Base-by-base conservation (phyloP, 768 basidiomycete genomes). In the Boletus subcaerulescens region DNA sequence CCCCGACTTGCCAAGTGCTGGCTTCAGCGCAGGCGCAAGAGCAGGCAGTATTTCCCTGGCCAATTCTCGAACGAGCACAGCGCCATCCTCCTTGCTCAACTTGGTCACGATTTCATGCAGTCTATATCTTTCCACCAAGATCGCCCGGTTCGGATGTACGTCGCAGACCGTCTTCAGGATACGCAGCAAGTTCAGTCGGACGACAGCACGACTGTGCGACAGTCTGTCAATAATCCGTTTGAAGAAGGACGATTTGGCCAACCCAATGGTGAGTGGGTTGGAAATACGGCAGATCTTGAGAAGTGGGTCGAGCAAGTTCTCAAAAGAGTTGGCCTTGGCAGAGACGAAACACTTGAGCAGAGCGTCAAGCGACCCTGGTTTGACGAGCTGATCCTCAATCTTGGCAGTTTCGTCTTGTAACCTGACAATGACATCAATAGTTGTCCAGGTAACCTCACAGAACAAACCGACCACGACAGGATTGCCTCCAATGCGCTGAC, bases 341-440 rank as follows among this genome's bases (percentile, higher is more conserved):
- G 82, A 78, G 58, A 90, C 84, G 70, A 96, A 96, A 68, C 90
- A 89, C 39, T 78, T 80, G 33, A 94, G 78, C 15, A 96, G 74
- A 0, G 82, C 76, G 0, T 90, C 85, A 17, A 91, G 71, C 1
- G 89, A 76, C 13, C 77, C 76, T 2, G 77, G 70, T 63, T 90
- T 88, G 33, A 88, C 73, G 0, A 99, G 77, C 46, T 88, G 84
- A 65, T 96, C 94, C 68, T 98, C 97, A 7, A 99, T 90, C 50
- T 93, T 82, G 2, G 92, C 86, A 1, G 91, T 92, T 72, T 99
- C 97, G 63, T 98, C 97, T 76, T 94, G 91, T 35, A 98, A 75
- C 93, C 92, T 94, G 61, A 44, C 38, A 39, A n/a, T 10, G 7
- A 11, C 1, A 29, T 68, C 36, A 63, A 36, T 41, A 17, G 32